A percentile compares a stretch with the other conserved stretches of the same genome.
Evolutionary conservation across 2,329 filamentous ascomycete species (phyloP).

Genomic region (Tolypocladium tundrense): DNA sequence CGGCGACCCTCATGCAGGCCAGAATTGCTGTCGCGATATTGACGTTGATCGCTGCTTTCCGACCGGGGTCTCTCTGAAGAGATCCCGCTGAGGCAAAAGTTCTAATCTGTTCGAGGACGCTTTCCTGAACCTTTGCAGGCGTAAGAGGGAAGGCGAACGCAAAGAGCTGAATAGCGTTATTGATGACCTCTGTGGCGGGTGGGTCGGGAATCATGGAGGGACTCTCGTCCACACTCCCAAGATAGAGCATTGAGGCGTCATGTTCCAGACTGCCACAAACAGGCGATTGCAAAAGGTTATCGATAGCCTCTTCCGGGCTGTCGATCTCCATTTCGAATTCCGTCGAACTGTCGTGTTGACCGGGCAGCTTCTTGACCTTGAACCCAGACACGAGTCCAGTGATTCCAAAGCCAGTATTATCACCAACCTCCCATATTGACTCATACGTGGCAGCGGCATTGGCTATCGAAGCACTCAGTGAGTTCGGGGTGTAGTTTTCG

Average conservation of each 20-base stretch:
- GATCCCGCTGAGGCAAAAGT: conserved; percentile 75
- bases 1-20: conserved; percentile 71
- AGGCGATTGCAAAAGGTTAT: conserved; percentile 53
- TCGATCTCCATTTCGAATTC: conserved; percentile 38
- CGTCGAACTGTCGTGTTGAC: conserved; percentile 47
- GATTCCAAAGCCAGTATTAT: conserved; percentile 91
- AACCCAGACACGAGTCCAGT: conserved; percentile 76
- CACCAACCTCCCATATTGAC: conserved; percentile 86
- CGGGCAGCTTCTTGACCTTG: conserved; percentile 57
- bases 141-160: conserved; percentile 85
- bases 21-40: conserved; percentile 80
- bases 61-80: conserved; percentile 74
- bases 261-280: conserved; percentile 80
- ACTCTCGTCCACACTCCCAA: conserved; percentile 31
- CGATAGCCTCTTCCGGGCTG: conserved; percentile 55
- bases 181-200: conserved; percentile 85
- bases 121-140: conserved; percentile 86
- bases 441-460: conserved; percentile 85
- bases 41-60: conserved; percentile 82
- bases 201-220: conserved; percentile 54
- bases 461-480: conserved; percentile 82
- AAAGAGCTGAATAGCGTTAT: conserved; percentile 87
- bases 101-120: conserved; percentile 85
- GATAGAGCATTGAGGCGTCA: conserved; percentile 74
- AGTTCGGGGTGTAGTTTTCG: conserved; percentile 75